Conservation (phyloP, 139 green algal genomes). For the Micractinium conductrix region DNA sequence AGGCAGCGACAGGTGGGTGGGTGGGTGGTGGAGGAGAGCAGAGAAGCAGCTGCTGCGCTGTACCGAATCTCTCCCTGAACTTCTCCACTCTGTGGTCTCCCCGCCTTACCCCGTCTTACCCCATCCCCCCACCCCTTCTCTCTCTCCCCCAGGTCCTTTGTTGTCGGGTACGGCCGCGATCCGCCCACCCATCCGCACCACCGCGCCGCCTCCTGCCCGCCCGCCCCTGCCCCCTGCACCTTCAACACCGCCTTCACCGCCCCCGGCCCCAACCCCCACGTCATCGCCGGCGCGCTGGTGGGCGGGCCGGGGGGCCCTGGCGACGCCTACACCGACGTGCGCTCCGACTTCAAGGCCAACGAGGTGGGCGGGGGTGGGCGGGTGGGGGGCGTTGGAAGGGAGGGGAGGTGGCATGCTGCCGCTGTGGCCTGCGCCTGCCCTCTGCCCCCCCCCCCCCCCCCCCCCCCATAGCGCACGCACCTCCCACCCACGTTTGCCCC, state of each 20-base stretch:
- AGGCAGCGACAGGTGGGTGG: not conserved
- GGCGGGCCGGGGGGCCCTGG: constrained; percentile 41
- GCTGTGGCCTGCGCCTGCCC: too few relatives aligned
- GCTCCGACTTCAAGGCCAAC: constrained; percentile 51
- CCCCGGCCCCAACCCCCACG: constrained; percentile 48
- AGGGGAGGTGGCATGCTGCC: too few relatives aligned
- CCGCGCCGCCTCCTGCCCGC: constrained; percentile 56
- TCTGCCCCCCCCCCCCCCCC: too few relatives aligned
- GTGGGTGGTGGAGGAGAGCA: not conserved
- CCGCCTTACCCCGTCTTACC: not conserved
- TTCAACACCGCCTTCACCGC: constrained; percentile 47
- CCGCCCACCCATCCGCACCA: constrained; percentile 53
- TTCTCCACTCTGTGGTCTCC: constrained; percentile 31
- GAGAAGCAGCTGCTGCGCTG: not conserved
- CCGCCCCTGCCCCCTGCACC: constrained; percentile 49
- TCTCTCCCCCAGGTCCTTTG: constrained; percentile 40
- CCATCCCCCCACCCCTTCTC: not conserved
- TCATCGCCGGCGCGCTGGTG: constrained; percentile 53
- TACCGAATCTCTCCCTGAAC: not conserved
- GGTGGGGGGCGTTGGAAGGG: too few relatives aligned
- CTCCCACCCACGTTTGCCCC: too few relatives aligned
- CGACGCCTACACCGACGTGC: constrained; percentile 40
- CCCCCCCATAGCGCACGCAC: too few relatives aligned
- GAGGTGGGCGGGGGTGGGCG: not conserved
- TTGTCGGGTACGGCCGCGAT: constrained; percentile 56